Evolutionary conservation across 805 yeast species (phyloP).

Genomic region (Cyberlindnera sargentensis): DNA sequence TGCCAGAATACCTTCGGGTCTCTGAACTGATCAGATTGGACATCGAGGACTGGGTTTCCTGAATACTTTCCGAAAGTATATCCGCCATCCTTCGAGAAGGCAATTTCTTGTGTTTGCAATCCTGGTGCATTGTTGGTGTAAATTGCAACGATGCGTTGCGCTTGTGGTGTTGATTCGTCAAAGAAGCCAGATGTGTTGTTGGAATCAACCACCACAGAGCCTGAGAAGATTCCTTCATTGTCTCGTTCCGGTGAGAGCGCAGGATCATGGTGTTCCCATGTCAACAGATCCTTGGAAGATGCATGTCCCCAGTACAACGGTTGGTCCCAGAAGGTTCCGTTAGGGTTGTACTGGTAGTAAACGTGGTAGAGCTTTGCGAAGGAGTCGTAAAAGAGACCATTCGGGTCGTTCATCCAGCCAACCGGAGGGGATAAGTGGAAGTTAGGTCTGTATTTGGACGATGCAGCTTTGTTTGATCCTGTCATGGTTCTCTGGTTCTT

Average conservation of each 20-base stretch:
- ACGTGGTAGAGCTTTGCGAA: constrained; percentile 27
- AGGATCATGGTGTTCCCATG: constrained; percentile 28
- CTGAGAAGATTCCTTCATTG: constrained; percentile 30
- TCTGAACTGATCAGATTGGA: constrained; percentile 26
- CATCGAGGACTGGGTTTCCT: constrained; percentile 27
- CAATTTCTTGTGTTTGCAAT: constrained; percentile 27
- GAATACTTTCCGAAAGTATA: constrained; percentile 25
- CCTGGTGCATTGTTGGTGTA: constrained; percentile 22
- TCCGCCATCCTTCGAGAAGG: constrained; percentile 32
- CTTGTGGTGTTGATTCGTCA: constrained; percentile 19
- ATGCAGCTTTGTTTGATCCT: background rate
- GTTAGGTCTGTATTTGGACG: background rate
- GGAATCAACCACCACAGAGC: constrained; percentile 30
- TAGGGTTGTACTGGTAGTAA: constrained; percentile 34
- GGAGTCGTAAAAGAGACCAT: constrained; percentile 31
- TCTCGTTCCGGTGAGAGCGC: constrained; percentile 26
- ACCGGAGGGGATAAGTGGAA: constrained; percentile 29
- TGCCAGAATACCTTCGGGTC: constrained; percentile 33
- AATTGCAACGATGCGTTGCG: constrained; percentile 31
- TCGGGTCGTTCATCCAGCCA: constrained; percentile 40
- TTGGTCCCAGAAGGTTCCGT: constrained; percentile 26
- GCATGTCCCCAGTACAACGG: constrained; percentile 39
- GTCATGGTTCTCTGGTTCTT: background rate
- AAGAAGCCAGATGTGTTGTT: constrained; percentile 33
- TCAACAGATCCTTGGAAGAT: constrained; percentile 27